Base-by-base conservation (phyloP, 192 early-diverging fungal species). In the Rhizophagus sp. region DNA sequence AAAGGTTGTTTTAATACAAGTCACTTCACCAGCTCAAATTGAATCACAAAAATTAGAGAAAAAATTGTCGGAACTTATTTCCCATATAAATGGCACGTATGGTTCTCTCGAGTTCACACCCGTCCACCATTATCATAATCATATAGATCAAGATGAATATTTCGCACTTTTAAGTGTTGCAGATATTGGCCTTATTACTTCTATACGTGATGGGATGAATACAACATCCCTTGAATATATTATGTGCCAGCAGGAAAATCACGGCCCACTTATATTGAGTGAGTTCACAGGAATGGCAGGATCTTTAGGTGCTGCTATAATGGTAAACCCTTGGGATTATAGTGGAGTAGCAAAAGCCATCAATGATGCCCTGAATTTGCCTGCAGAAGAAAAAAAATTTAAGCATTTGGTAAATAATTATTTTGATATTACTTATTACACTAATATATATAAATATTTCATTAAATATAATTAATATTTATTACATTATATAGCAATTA, bases 251-350 rank as follows among this genome's bases (percentile, higher is more conserved):
- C 86, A 93, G 24, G 93, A 95, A 76, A 93, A 93, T 79, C 88
- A 94, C 75, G 93, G 93, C 27, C 94, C 96, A 33, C 85, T 99
- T 78, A 94, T 99, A 52, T 83, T 99, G 65, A 96, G 94, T 75
- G 97, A 99, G 84, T 99, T 99, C 82, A 96, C 98, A 10, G 98
- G 98, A 36, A 97, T 95, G 25, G 95, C 95, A 11, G 93, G 94
- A 9, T 91, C 91, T 27, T 85, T 96, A 39, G 91, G 93, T 79
- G 90, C 90, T 5, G 94, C 95, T 17, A 88, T 94, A 25, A 88
- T 97, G 65, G 95, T 97, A 41, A 97, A 97, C 78, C 95, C 95
- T 15, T 97, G 95, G 95, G 94, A 96, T 82, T 93, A 89, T 73
- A 75, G 82, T 71, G 94, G 94, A n/a, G 94, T 96, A 22, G 92